Base-by-base conservation (phyloP, 2,329 filamentous ascomycete genomes). In the Cytospora piceicola region DNA sequence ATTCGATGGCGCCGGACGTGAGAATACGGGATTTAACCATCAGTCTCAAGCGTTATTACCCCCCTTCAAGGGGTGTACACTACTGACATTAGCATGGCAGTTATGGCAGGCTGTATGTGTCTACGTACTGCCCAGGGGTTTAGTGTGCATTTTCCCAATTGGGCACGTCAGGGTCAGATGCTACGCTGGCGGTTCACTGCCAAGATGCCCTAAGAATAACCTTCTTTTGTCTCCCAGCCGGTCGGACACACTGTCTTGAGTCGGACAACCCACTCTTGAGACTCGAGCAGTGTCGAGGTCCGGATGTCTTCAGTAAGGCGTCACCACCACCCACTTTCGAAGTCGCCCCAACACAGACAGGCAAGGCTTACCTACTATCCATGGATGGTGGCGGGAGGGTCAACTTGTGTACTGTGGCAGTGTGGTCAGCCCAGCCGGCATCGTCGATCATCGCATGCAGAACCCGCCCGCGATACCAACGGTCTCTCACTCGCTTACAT, bases 191-290 rank as follows among this genome's bases (percentile, higher is more conserved):
- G 39, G 59, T 53, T 15, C 52, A 32, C 59, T 55, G 59, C 59
- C 59, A 62, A 62, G 59, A 56, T n/a, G 39, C 55, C 39, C 60
- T 57, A 63, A 63, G 60, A 52, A 63, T 63, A 63, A 63, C 60
- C 60, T 63, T 63, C 53, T 63, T 63, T 57, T 63, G 60, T 63
- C 39, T 49, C 60, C 52, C 60, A 63, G 60, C 60, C 36, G 36
- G 60, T 63, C 60, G 60, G 60, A 63, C 60, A 39, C 51, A 62
- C 34, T 53, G 52, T 42, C 39, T 4, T n/a, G 39, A 42, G 17
- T n/a, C 15, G 39, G 15, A 17, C 39, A 42, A 42, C 17, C 8
- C 39, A 9, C 15, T 15, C 6, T 36, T 36, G 34, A 36, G 34
- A 36, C 34, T 34, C 32, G 34, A 29, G 27, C 27, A 29, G 27